Evolutionary conservation across 2,329 filamentous ascomycete genomes (phyloP).

Genomic region (Aspergillus neotritici): DNA sequence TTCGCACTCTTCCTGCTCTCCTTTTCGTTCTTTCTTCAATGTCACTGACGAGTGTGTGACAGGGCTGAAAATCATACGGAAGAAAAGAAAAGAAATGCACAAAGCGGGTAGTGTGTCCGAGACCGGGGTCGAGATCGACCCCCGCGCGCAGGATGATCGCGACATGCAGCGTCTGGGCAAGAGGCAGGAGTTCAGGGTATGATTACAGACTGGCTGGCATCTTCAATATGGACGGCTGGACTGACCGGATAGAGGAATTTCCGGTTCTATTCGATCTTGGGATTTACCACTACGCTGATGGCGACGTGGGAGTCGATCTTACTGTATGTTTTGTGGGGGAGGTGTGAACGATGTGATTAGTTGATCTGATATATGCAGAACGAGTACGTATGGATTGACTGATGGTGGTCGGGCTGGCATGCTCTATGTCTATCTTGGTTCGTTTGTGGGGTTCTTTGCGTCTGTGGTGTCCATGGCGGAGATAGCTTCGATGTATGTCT

Average conservation of each 20-base stretch:
- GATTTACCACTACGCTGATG: conserved; percentile 38
- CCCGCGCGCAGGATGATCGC: too few species aligned
- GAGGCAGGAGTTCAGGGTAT: too few species aligned
- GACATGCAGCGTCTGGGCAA: too few species aligned
- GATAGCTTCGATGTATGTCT: conserved; percentile 12
- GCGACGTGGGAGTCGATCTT: conserved; percentile 38
- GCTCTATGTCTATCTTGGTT: conserved; percentile 34
- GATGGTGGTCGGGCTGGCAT: conserved; percentile 34
- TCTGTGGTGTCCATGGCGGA: conserved; percentile 38
- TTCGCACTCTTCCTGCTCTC: conserved; percentile 7
- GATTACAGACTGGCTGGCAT: too few species aligned
- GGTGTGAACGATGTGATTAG: too few species aligned
- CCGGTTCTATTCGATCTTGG: conserved; percentile 35
- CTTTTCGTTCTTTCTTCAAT: conserved; percentile 8
- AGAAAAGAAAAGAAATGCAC: too few species aligned
- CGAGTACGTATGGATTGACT: conserved; percentile 22
- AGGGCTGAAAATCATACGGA: too few species aligned
- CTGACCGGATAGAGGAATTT: conserved; percentile 31
- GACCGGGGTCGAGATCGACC: too few species aligned
- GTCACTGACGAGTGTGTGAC: too few species aligned
- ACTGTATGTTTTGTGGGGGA: conserved; percentile 2
- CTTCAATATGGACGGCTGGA: too few species aligned
- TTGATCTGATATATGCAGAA: too few species aligned
- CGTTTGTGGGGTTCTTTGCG: conserved; percentile 33
- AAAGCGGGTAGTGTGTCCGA: too few species aligned